These are phyloP conservation scores for Neospora caninum DNA, from an alignment of 169 alveolate genomes.

Conservation along the genomic window DNA sequence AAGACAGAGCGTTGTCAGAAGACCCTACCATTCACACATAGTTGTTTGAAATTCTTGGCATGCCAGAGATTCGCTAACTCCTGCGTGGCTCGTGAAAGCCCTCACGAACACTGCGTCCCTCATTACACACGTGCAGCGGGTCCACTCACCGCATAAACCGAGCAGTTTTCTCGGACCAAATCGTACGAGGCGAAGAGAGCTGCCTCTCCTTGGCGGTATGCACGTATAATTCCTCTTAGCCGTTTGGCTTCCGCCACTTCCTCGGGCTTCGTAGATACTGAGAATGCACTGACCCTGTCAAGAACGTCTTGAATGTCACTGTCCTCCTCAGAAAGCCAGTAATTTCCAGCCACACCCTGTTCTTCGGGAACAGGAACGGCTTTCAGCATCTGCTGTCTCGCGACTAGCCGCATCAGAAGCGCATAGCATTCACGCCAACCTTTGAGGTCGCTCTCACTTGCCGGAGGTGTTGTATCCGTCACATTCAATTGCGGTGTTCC, in stretches of 20 bases:
- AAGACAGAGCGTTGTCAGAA: no score
- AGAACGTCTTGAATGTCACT: background rate
- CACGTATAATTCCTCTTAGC: background rate
- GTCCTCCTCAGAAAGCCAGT: background rate
- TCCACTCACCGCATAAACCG: background rate
- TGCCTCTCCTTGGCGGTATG: background rate
- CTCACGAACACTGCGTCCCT: no score
- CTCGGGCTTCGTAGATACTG: background rate
- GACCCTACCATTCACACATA: no score
- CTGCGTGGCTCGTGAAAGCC: no score
- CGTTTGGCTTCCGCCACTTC: background rate
- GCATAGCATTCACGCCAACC: constrained; percentile 3
- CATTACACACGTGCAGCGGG: no score
- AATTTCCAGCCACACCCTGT: background rate
- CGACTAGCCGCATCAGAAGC: background rate
- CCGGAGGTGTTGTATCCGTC: background rate
- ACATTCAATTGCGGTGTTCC: no score
- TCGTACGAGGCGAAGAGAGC: background rate
- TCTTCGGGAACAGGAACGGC: background rate
- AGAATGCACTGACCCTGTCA: background rate
- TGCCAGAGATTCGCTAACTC: no score
- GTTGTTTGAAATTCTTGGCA: no score
- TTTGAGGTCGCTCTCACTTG: background rate
- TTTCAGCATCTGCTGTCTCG: background rate
- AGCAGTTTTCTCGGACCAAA: background rate